Percentiles rank a stretch among this genome's conserved stretches.
phyloP scores from a whole-genome alignment of 1,284 basidiomycete species.

The Macrocybe sp. region DNA sequence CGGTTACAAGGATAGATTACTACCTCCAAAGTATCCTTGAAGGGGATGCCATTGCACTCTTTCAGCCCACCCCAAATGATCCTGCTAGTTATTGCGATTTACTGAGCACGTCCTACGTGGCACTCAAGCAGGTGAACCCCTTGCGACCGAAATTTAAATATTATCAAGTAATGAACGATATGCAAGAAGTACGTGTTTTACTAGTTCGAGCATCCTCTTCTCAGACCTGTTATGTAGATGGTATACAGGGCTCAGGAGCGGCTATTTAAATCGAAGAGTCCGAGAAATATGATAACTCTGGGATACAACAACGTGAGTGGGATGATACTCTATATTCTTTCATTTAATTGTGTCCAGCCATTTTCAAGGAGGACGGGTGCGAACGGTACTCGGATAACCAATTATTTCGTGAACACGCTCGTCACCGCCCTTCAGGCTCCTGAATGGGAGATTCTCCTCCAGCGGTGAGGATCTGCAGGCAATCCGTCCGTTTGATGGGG shows the following conservation, averaged over 20 bases:
- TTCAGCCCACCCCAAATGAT: constrained; percentile 26
- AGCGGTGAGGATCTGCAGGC: constrained; percentile 37
- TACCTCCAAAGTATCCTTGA: constrained; percentile 40
- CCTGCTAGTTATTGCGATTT: constrained; percentile 32
- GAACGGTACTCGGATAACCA: constrained; percentile 37
- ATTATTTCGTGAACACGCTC: constrained; percentile 70
- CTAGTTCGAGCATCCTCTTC: neutral
- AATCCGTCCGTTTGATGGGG: neutral
- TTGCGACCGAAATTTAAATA: constrained; percentile 20
- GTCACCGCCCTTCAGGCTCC: constrained; percentile 58
- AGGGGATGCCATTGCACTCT: constrained; percentile 1
- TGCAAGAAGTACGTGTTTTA: constrained; percentile 45
- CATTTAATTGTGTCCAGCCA: constrained; percentile 13
- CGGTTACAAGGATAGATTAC: constrained; percentile 30
- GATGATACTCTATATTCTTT: neutral
- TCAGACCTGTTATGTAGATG: constrained; percentile 34
- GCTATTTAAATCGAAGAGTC: constrained; percentile 40
- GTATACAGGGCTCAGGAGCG: constrained; percentile 54
- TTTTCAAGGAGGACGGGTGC: constrained; percentile 17
- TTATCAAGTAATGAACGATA: constrained; percentile 39
- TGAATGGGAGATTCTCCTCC: constrained; percentile 65
- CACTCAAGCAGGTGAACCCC: constrained; percentile 18
- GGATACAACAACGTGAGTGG: constrained; percentile 58
- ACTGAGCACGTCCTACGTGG: constrained; percentile 42
- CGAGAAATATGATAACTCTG: constrained; percentile 54